A percentile compares a stretch with the other conserved stretches of the same genome.
phyloP scores from a whole-genome alignment of 495 filamentous ascomycete genomes.

The Penicillium coprophilum region DNA sequence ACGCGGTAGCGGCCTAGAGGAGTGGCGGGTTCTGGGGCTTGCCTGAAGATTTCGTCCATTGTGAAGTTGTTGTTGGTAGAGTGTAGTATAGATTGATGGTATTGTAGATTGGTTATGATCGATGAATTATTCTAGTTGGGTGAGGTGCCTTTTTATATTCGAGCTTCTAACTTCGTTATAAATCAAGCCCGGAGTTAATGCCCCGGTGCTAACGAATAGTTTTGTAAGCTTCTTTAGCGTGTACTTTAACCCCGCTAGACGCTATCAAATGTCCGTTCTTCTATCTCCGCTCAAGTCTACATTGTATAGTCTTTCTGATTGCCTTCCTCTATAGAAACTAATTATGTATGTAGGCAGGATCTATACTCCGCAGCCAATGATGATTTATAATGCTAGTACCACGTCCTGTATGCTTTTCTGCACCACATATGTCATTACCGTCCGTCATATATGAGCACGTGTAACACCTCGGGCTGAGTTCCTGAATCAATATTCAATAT shows the following conservation, averaged over 20 bases:
- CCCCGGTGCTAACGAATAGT: background rate
- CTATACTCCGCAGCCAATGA: too few species aligned
- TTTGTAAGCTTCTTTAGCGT: background rate
- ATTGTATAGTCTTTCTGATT: background rate
- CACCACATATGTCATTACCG: background rate
- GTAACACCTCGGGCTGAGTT: too few species aligned
- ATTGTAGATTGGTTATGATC: background rate
- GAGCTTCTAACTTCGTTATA: background rate
- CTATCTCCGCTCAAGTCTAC: background rate
- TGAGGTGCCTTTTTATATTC: background rate
- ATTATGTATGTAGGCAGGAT: too few species aligned
- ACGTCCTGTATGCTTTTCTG: too few species aligned
- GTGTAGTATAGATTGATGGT: background rate
- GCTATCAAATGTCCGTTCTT: background rate
- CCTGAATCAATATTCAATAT: too few species aligned
- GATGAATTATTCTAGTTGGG: background rate
- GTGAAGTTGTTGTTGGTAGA: slow-evolving; percentile 7
- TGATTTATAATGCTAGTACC: background rate
- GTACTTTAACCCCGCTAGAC: background rate
- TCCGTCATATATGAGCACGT: background rate
- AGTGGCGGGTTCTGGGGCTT: slow-evolving; percentile 51
- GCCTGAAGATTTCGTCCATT: slow-evolving; percentile 42
- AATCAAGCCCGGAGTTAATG: background rate
- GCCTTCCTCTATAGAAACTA: too few species aligned
- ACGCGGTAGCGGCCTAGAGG: slow-evolving; percentile 59